These are phyloP conservation scores for Castanea mollissima DNA, from an alignment of 306 rosid species.

Conservation along the genomic window DNA sequence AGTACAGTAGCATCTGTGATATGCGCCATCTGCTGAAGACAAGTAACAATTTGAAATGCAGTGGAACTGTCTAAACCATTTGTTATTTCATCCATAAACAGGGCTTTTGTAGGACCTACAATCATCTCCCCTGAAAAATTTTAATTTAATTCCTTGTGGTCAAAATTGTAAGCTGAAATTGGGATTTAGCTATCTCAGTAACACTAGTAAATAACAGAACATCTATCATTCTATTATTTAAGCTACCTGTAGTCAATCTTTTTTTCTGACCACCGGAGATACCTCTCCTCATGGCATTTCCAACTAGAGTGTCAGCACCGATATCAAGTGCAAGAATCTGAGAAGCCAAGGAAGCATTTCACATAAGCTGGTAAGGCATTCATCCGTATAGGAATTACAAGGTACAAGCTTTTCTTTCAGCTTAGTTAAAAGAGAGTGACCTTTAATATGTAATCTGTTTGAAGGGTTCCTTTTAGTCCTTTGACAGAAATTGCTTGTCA, in stretches of 20 bases:
- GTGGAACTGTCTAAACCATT: conserved; percentile 7
- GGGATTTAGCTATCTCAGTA: background rate
- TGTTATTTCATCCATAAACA: conserved; percentile 5
- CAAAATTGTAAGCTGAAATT: background rate
- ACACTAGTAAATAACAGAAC: background rate
- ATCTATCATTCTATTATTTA: background rate
- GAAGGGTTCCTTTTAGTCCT: no score
- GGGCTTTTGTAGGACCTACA: conserved; percentile 38
- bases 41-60: background rate
- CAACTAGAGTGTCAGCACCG: no score
- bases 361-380: background rate
- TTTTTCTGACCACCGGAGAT: conserved; percentile 31
- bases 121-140: conserved; percentile 41
- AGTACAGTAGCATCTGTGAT: conserved; percentile 24
- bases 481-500: no score
- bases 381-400: no score
- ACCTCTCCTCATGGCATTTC: no score
- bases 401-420: no score
- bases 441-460: no score
- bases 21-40: background rate
- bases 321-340: no score
- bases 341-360: no score
- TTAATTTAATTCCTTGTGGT: background rate
- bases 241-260: conserved; percentile 48
- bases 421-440: no score